Evolutionary conservation across 2,329 filamentous ascomycete genomes (phyloP).

Genomic region (Calonectria pteridis): DNA sequence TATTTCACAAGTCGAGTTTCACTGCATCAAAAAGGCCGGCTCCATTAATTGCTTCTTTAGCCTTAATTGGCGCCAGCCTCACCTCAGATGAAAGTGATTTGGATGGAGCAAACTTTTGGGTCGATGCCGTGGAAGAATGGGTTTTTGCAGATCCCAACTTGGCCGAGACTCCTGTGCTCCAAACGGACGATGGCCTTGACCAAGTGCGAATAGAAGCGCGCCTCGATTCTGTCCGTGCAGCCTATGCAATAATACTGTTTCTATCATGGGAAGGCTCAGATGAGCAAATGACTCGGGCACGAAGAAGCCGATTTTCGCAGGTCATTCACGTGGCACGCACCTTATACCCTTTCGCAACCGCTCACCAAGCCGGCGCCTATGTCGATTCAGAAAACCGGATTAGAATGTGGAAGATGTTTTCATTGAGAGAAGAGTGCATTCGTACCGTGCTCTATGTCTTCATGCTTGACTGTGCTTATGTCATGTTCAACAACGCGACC

Average conservation of each 20-base stretch:
- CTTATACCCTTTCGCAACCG: constrained; percentile 1
- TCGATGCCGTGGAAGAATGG: constrained; percentile 26
- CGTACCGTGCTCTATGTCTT: constrained; percentile 25
- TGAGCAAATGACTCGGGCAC: constrained; percentile 1
- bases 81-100: constrained; percentile 9
- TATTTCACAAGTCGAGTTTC: constrained; percentile 29
- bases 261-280: constrained; percentile 24
- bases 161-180: constrained; percentile 7
- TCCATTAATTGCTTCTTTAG: constrained; percentile 17
- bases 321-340: constrained; percentile 13
- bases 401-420: neutral
- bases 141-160: constrained; percentile 14
- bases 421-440: constrained; percentile 26
- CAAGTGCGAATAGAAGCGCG: neutral
- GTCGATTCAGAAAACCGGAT: neutral
- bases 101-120: constrained; percentile 12
- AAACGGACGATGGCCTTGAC: constrained; percentile 1
- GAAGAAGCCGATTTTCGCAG: constrained; percentile 20
- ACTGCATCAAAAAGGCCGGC: neutral
- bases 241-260: constrained; percentile 17
- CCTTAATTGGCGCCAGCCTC: constrained; percentile 23
- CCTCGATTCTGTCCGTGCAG: constrained; percentile 20
- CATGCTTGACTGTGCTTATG: constrained; percentile 30
- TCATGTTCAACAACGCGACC: constrained; percentile 31
- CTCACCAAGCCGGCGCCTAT: neutral